Evolutionary conservation across 2,329 filamentous ascomycete genomes (phyloP).

Genomic region (Fusarium mangiferae): DNA sequence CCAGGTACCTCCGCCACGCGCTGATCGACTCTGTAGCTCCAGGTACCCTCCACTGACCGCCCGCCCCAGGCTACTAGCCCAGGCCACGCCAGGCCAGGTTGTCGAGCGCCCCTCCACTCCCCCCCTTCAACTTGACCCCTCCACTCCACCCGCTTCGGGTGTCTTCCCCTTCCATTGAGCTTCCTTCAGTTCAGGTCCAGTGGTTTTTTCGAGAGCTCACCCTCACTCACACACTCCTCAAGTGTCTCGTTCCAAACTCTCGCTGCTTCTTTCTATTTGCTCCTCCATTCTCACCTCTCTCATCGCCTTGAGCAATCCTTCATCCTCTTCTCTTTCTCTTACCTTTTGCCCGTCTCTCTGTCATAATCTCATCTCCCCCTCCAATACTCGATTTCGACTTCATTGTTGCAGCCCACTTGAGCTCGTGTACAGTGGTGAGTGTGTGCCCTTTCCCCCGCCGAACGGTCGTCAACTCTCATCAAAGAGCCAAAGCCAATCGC

Average conservation of each 20-base stretch:
- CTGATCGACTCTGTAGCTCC: slow-evolving; percentile 15
- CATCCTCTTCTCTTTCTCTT: slow-evolving; percentile 22
- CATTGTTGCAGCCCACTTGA: slow-evolving; percentile 40
- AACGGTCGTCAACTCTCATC: slow-evolving; percentile 32
- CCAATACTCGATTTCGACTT: slow-evolving; percentile 35
- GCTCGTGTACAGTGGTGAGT: slow-evolving; percentile 43
- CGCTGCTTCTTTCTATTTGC: slow-evolving; percentile 34
- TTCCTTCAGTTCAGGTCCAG: slow-evolving; percentile 34
- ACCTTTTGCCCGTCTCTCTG: slow-evolving; percentile 32
- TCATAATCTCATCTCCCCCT: slow-evolving; percentile 36
- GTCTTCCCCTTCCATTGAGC: slow-evolving; percentile 46
- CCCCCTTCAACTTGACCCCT: slow-evolving; percentile 36
- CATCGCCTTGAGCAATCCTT: slow-evolving; percentile 32
- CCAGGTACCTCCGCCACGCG: slow-evolving; percentile 31
- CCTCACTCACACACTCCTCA: slow-evolving; percentile 33
- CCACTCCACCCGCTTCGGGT: slow-evolving; percentile 34
- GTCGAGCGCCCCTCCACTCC: slow-evolving; percentile 16
- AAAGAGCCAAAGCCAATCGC: slow-evolving; percentile 19
- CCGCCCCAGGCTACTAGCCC: slow-evolving; percentile 12
- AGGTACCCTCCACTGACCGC: slow-evolving; percentile 37
- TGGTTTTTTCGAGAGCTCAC: slow-evolving; percentile 44
- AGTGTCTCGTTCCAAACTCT: slow-evolving; percentile 36
- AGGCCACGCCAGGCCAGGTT: slow-evolving; percentile 22
- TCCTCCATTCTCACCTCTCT: slow-evolving; percentile 37
- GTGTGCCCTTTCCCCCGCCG: slow-evolving; percentile 31